Conservation (phyloP, 2,329 filamentous ascomycete genomes). For the Boeremia lycopersici region DNA sequence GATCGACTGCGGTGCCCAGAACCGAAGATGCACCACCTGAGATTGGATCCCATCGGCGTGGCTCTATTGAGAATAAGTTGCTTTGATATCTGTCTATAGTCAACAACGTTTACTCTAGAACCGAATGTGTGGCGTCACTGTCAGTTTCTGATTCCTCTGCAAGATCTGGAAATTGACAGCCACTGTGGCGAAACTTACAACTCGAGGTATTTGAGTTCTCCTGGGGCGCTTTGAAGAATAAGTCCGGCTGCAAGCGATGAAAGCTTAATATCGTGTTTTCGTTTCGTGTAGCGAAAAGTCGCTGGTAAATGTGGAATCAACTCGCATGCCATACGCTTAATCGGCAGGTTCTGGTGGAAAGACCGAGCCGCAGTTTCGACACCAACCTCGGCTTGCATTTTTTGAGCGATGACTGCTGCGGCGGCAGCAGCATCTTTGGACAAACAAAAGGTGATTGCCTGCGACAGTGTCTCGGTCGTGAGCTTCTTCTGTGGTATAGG, state of each 20-base stretch:
- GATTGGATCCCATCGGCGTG: constrained; percentile 63
- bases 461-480: constrained; percentile 25
- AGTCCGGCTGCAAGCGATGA: not conserved
- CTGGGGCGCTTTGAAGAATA: not conserved
- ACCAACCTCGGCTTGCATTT: constrained; percentile 53
- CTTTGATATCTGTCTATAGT: constrained; percentile 13
- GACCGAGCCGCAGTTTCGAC: constrained; percentile 50
- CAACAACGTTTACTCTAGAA: not conserved
- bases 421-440: constrained; percentile 44
- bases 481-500: constrained; percentile 34
- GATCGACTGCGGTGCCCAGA: constrained; percentile 59
- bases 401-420: constrained; percentile 48
- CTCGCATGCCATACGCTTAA: not conserved
- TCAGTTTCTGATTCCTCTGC: no score
- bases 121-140: no score
- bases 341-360: constrained; percentile 48
- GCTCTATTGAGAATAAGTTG: constrained; percentile 39
- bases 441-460: constrained; percentile 48
- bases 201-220: not conserved
- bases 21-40: constrained; percentile 66
- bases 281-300: not conserved
- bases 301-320: constrained; percentile 1
- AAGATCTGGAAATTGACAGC: not conserved
- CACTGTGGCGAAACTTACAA: not conserved
- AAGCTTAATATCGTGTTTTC: not conserved